A percentile compares a stretch with the other conserved stretches of the same genome.
Conservation (phyloP, 306 rosid genomes). For the Ceratonia siliqua region DNA sequence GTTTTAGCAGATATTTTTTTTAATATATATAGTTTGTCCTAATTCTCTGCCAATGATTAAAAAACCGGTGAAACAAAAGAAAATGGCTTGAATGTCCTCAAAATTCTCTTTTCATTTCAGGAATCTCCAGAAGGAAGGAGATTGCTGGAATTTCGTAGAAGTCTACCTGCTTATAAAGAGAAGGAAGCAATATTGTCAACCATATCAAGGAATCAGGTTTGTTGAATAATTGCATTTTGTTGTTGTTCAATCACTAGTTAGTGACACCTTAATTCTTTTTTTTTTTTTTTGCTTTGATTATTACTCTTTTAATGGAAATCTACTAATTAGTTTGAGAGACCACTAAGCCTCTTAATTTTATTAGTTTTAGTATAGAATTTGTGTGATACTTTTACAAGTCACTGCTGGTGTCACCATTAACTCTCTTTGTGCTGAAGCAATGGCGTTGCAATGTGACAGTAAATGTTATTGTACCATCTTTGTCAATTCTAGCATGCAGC, state of each 20-base stretch:
- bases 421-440: not conserved
- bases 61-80: slow-evolving; percentile 14
- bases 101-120: slow-evolving; percentile 46
- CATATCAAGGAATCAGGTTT: slow-evolving; percentile 80
- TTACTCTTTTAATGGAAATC: slow-evolving; percentile 12
- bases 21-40: not conserved
- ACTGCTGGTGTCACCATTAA: not conserved
- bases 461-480: not conserved
- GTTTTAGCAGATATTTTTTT: slow-evolving; percentile 1
- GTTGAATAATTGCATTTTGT: slow-evolving; percentile 30
- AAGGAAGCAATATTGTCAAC: slow-evolving; percentile 71
- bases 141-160: slow-evolving; percentile 76
- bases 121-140: slow-evolving; percentile 75
- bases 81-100: slow-evolving; percentile 32
- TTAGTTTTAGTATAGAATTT: slow-evolving; percentile 17
- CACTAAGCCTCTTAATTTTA: slow-evolving; percentile 11
- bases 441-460: not conserved
- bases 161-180: slow-evolving; percentile 86
- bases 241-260: not conserved
- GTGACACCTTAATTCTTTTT: not conserved
- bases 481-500: not conserved
- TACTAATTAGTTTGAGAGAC: not conserved
- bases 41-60: not conserved
- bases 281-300: not conserved
- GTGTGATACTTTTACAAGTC: not conserved